Conservation (phyloP, 1,139 yeast genomes). For the Candida tunisiensis region DNA sequence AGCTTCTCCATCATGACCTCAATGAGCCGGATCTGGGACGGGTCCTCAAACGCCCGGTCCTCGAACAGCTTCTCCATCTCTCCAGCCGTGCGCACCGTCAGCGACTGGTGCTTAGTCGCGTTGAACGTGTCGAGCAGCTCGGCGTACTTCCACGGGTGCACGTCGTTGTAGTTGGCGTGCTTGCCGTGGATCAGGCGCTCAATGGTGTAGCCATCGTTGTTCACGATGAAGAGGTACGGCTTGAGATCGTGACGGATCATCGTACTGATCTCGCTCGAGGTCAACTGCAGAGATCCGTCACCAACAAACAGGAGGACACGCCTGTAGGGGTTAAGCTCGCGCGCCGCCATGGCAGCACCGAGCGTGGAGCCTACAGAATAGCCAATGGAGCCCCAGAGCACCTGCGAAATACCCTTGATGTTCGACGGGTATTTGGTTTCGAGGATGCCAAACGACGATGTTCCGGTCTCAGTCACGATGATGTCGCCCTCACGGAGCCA, state of each 20-base stretch:
- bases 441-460: conserved; percentile 76
- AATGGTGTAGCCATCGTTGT: conserved; percentile 80
- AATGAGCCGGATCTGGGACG: conserved; percentile 54
- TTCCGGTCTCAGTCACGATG: conserved; percentile 76
- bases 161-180: conserved; percentile 57
- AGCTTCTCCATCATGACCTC: conserved; percentile 66
- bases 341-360: conserved; percentile 78
- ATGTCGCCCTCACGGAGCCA: conserved; percentile 73
- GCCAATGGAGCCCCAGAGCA: conserved; percentile 85
- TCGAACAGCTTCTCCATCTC: conserved; percentile 46
- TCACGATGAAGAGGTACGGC: conserved; percentile 68
- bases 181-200: conserved; percentile 80
- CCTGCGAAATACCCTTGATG: conserved; percentile 70
- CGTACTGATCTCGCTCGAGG: conserved; percentile 77
- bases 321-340: conserved; percentile 48
- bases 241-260: conserved; percentile 66
- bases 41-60: conserved; percentile 36
- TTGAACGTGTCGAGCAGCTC: conserved; percentile 54
- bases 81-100: conserved; percentile 43
- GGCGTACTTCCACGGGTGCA: conserved; percentile 71
- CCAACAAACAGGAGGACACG: conserved; percentile 76
- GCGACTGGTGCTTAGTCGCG: conserved; percentile 31
- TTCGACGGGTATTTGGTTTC: conserved; percentile 63
- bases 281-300: conserved; percentile 80
- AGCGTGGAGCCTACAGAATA: conserved; percentile 71